Conservation (phyloP, 208 protist species). For the Crithidia acanthocephali region DNA sequence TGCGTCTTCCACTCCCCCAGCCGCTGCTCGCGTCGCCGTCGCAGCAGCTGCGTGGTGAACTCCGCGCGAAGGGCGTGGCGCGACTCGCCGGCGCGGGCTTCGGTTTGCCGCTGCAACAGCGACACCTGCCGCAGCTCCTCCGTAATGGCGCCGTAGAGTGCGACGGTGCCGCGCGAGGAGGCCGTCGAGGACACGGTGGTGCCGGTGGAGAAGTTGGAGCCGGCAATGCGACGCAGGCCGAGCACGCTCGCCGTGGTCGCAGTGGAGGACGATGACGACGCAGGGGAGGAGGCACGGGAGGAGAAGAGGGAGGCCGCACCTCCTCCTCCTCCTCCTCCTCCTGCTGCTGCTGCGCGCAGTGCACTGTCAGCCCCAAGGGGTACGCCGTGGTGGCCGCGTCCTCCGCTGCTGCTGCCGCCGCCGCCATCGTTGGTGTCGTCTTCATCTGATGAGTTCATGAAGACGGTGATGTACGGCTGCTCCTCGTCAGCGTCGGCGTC, state of each 20-base stretch:
- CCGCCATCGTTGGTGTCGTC: neutral
- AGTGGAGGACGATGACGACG: slow-evolving; percentile 6
- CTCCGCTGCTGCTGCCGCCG: too few species aligned
- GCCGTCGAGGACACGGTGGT: slow-evolving; percentile 39
- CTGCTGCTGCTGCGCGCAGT: neutral
- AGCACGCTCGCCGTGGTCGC: slow-evolving; percentile 29
- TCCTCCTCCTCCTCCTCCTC: neutral
- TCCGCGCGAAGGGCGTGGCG: slow-evolving; percentile 36
- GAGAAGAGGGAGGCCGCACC: neutral
- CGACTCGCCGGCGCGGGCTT: slow-evolving; percentile 30
- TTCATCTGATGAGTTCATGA: slow-evolving; percentile 34
- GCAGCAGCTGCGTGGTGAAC: slow-evolving; percentile 42
- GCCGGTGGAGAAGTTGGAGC: slow-evolving; percentile 26
- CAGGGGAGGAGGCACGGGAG: neutral
- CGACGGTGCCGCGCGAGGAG: slow-evolving; percentile 53
- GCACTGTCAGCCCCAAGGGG: too few species aligned
- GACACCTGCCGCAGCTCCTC: slow-evolving; percentile 57
- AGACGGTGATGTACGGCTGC: slow-evolving; percentile 48
- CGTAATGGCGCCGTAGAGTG: slow-evolving; percentile 72
- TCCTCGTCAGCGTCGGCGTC: neutral
- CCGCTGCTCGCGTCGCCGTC: slow-evolving; percentile 33
- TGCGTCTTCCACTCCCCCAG: slow-evolving; percentile 65
- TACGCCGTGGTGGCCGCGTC: too few species aligned
- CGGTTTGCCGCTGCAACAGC: slow-evolving; percentile 27
- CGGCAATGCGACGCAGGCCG: slow-evolving; percentile 24